Evolutionary conservation across 2,329 filamentous ascomycete species (phyloP).

Genomic region (Lojkania enalia): DNA sequence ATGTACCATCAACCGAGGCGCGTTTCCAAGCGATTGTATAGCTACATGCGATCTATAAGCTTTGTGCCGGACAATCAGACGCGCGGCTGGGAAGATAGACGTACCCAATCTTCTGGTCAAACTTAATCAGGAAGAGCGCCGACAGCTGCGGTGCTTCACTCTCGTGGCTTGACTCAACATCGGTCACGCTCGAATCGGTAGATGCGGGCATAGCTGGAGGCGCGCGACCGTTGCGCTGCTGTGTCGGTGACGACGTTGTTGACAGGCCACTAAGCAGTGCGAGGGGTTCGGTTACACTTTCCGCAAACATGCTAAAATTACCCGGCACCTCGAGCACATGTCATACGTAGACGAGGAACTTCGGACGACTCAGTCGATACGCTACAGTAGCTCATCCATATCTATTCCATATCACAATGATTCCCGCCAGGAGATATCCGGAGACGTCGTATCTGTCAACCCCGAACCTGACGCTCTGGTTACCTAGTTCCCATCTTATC

Average conservation of each 20-base stretch:
- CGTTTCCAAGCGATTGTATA: constrained; percentile 89
- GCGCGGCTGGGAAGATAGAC: constrained; percentile 15
- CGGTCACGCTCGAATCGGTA: constrained; percentile 35
- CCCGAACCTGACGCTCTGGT: too few species aligned
- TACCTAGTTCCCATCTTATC: too few species aligned
- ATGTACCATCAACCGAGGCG: constrained; percentile 66
- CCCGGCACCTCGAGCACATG: too few species aligned
- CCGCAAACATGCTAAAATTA: too few species aligned
- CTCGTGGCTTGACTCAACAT: constrained; percentile 25
- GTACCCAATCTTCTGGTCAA: constrained; percentile 89
- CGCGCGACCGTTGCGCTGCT: not conserved
- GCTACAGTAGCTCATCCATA: too few species aligned
- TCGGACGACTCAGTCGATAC: too few species aligned
- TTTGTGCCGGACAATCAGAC: not conserved
- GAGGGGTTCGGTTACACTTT: not conserved
- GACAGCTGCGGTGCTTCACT: constrained; percentile 49
- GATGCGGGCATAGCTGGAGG: constrained; percentile 27
- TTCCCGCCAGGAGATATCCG: too few species aligned
- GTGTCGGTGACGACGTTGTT: not conserved
- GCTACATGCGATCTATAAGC: constrained; percentile 52
- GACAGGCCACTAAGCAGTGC: not conserved
- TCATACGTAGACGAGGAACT: too few species aligned
- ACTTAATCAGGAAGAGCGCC: constrained; percentile 85
- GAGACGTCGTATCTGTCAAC: too few species aligned
- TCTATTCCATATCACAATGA: too few species aligned